Percentiles rank a stretch among this genome's conserved stretches.
phyloP scores from a whole-genome alignment of 2,329 filamentous ascomycete species.

The Monosporascus ibericus region DNA sequence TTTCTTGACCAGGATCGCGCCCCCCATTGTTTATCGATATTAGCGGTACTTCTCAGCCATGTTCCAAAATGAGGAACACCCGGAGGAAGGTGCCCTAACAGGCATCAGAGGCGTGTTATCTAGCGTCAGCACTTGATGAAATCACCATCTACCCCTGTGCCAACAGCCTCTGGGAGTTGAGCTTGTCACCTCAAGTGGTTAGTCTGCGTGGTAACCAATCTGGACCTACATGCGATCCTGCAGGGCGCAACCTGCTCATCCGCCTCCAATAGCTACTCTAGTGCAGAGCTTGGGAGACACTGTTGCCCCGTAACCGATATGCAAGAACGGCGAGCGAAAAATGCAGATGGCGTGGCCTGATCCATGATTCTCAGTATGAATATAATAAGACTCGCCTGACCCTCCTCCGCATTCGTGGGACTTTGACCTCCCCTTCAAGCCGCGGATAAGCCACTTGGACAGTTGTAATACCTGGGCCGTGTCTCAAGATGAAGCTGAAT shows the following conservation, averaged over 20 bases:
- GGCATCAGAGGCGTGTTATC: neutral
- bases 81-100: neutral
- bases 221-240: neutral
- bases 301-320: neutral
- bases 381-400: neutral
- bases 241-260: neutral
- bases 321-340: neutral
- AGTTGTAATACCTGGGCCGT: neutral
- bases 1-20: no score
- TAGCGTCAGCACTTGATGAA: neutral
- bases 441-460: neutral
- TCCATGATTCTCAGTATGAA: neutral
- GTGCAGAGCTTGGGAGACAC: no score
- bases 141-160: neutral
- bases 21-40: no score
- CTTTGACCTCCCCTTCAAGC: neutral
- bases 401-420: neutral
- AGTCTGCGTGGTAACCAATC: neutral
- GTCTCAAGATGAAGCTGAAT: constrained; percentile 17
- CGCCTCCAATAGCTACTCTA: no score
- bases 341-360: neutral
- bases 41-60: no score
- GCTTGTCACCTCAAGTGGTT: neutral
- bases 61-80: neutral
- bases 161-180: neutral